Conservation (phyloP, 345 rosid genomes). For the Excoecaria agallocha region DNA sequence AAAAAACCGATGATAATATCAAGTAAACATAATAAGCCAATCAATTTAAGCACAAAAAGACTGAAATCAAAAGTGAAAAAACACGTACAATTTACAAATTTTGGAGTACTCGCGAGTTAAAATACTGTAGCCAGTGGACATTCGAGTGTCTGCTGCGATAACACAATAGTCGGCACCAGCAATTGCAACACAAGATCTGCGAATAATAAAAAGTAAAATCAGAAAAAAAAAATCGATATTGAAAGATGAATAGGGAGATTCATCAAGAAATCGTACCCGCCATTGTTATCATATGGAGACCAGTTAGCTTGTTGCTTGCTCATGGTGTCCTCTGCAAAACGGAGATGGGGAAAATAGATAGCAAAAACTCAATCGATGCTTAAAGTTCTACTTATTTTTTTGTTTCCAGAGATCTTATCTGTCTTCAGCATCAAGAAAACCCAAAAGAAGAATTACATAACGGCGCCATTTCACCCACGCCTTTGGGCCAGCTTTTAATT, state of each 20-base stretch:
- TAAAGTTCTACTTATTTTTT: background rate
- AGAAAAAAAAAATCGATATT: background rate
- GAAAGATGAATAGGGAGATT: background rate
- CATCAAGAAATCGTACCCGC: slow-evolving; percentile 54
- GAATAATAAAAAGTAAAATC: background rate
- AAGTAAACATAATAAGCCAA: background rate
- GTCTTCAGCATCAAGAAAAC: slow-evolving; percentile 41
- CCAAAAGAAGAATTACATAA: background rate
- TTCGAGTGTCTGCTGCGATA: slow-evolving; percentile 91
- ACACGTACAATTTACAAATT: slow-evolving; percentile 64
- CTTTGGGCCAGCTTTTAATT: background rate
- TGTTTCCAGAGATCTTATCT: slow-evolving; percentile 27
- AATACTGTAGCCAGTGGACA: slow-evolving; percentile 90
- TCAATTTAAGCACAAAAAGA: background rate
- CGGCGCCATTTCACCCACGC: background rate
- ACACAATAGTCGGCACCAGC: slow-evolving; percentile 97
- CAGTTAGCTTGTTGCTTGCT: slow-evolving; percentile 76
- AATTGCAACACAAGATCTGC: slow-evolving; percentile 85
- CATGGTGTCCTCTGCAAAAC: slow-evolving; percentile 38
- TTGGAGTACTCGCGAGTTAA: slow-evolving; percentile 92
- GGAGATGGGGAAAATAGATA: background rate
- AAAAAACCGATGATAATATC: background rate
- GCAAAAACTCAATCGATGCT: background rate
- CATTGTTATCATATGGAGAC: slow-evolving; percentile 97
- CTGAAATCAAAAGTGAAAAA: background rate